These are phyloP conservation scores for Vigna trinervia DNA, from an alignment of 306 rosid genomes.

Conservation along the genomic window DNA sequence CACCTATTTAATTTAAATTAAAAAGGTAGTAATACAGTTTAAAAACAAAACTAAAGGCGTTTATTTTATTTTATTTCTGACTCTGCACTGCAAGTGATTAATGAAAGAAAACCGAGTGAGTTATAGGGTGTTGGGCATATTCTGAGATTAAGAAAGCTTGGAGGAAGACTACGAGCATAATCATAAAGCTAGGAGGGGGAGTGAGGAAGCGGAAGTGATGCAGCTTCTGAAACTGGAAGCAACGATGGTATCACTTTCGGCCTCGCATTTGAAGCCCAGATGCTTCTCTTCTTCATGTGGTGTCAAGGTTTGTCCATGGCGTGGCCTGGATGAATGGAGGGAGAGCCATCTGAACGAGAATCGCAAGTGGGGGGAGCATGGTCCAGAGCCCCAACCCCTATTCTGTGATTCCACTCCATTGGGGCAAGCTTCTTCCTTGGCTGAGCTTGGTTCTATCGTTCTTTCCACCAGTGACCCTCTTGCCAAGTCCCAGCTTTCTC, in stretches of 20 bases:
- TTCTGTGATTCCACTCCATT: constrained; percentile 23
- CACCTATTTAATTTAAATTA: background rate
- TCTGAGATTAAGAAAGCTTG: background rate
- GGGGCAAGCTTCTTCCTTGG: constrained; percentile 63
- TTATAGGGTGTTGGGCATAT: background rate
- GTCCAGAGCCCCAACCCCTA: constrained; percentile 54
- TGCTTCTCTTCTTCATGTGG: constrained; percentile 30
- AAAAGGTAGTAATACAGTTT: background rate
- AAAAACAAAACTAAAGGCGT: background rate
- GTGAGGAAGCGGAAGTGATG: constrained; percentile 35
- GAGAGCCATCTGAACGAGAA: constrained; percentile 63
- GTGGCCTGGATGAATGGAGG: constrained; percentile 82
- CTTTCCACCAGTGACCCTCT: constrained; percentile 83
- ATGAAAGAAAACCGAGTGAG: background rate
- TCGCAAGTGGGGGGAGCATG: constrained; percentile 77
- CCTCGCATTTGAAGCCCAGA: constrained; percentile 38
- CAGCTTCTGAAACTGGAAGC: constrained; percentile 43
- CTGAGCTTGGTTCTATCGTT: constrained; percentile 84
- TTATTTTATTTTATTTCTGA: background rate
- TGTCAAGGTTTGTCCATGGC: constrained; percentile 57
- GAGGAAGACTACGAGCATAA: no score
- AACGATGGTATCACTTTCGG: constrained; percentile 36
- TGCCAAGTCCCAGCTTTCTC: constrained; percentile 75
- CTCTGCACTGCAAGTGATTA: background rate
- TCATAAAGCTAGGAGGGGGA: background rate